Base-by-base conservation (phyloP, 352 stramenopile genomes). In the Pythium scleroteichum region DNA sequence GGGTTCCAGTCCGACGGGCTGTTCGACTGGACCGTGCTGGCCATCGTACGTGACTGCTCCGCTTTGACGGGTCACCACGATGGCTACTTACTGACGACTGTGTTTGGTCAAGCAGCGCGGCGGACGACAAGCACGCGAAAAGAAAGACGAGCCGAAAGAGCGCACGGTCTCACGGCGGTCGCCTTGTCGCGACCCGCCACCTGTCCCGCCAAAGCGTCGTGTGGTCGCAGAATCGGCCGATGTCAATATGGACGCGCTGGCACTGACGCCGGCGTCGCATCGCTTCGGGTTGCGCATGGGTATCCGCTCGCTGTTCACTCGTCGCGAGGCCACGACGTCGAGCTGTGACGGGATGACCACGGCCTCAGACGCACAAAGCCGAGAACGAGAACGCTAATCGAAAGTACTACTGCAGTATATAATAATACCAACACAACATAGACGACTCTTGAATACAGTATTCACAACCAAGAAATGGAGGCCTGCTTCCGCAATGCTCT, bases 1-100 rank as follows among this genome's bases (percentile, higher is more conserved):
- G 97, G 96, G 27, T 99, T 98, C 82, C 92, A 98, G 78, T 98
- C 98, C 69, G 96, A 99, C 71, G 98, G 98, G 59, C 98, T 99
- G 91, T 99, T 99, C 73, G 97, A 99, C 84, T 99, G 97, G 97
- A 99, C 95, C 17, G 92, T 99, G 53, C 87, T 99, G 33, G 92
- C 92, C 59, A 65, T 92, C 71, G 74, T 82, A 71, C 33, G 73
- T 32, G 23, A 10, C 29, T 35, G 29, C 5, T 35, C 10, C 10
- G 5, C 29, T 10, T 52, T 38, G 20, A 27, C 10, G 29, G 42
- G 17, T 27, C 9, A n/a, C n/a, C n/a, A n/a, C n/a, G 4, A 50
- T 27, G 16, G 41, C 51, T 39, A 35, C 22, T 22, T 58, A 26
- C 26, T 66, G n/a, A 33, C 29, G 42, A 22, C 56, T 8, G 29